These are phyloP conservation scores for Paspalum vaginatum DNA, from an alignment of 176 grass and related monocot species.

Conservation along the genomic window DNA sequence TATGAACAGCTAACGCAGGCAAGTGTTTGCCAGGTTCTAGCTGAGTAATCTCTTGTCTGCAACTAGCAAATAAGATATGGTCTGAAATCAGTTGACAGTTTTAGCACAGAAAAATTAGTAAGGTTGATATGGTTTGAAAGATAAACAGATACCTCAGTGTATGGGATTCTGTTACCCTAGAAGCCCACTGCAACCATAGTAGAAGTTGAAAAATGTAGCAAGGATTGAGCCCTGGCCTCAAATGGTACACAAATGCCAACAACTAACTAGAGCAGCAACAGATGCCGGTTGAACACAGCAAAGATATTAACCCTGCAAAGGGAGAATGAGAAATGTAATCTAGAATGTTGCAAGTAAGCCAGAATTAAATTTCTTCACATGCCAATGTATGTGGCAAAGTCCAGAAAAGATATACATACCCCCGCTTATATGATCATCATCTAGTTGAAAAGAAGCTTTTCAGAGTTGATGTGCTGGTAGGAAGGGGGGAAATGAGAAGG, in stretches of 20 bases:
- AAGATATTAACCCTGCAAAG: slow-evolving; percentile 60
- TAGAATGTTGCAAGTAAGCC: slow-evolving; percentile 32
- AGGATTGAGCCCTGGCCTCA: slow-evolving; percentile 42
- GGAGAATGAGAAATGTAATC: slow-evolving; percentile 12
- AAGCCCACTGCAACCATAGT: slow-evolving; percentile 25
- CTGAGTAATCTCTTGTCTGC: slow-evolving; percentile 34
- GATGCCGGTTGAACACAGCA: slow-evolving; percentile 31
- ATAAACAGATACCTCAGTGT: slow-evolving; percentile 12
- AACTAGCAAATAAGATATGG: slow-evolving; percentile 5
- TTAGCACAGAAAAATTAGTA: neutral
- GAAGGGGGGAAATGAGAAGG: slow-evolving; percentile 5
- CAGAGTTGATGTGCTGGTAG: slow-evolving; percentile 40
- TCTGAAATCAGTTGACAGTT: slow-evolving; percentile 6
- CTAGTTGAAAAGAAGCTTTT: slow-evolving; percentile 35
- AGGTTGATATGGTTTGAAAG: neutral
- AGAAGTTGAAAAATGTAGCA: slow-evolving; percentile 31
- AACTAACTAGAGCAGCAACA: slow-evolving; percentile 52
- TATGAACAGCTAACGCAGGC: slow-evolving; percentile 12
- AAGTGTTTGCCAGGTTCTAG: slow-evolving; percentile 29
- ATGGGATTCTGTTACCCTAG: slow-evolving; percentile 31
- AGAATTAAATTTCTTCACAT: slow-evolving; percentile 31
- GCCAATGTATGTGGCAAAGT: neutral
- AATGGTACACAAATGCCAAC: slow-evolving; percentile 41
- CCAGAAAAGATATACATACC: slow-evolving; percentile 29
- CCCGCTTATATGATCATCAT: slow-evolving; percentile 45